Evolutionary conservation across 768 basidiomycete species (phyloP), one percentile per base, ranked within the genome.

Genomic region (Chalciporus pseudorubinellus): DNA sequence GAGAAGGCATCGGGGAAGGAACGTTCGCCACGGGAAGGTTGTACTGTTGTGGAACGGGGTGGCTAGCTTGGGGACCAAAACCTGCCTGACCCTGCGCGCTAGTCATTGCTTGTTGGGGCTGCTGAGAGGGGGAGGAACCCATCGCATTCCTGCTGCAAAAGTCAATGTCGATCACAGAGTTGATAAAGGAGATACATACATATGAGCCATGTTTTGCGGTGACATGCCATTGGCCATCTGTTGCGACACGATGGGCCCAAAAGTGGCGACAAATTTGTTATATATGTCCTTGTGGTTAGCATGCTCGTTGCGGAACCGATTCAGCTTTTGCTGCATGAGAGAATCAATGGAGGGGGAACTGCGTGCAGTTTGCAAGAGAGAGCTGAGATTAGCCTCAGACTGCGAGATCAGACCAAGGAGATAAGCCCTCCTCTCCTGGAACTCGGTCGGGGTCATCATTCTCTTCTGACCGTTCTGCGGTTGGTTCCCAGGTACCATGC

Each of bases 261-360:
- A 58, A 43, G 69, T 64, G 20, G 60, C 46, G 6, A 71, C 45
- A 39, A 81, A 60, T 51, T 72, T 76, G 44, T 44, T 44, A 31
- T 74, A 61, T 45, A 71, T 46, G 0, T 81, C 79, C 66, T 72
- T 77, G 55, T 70, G 71, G 22, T 22, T 44, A 39, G 57, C 58
- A 16, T 63, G 44, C 39, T 71, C 68, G 7, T 6, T 1, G 6
- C 61, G 65, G 22, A 58, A 48, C 19, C 59, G 54, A 28, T 2
- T 38, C 16, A 70, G 19, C 52, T 53, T 52, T 49, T 53, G 56
- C 21, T 58, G 53, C 12, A 53, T n/a, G 4, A 13, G 22, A 19
- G 51, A 49, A 19, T 72, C 69, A 1, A 58, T n/a, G 2, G 66
- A 29, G 20, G 46, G 34, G 13, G 52, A 38, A 43, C 44, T 60